Evolutionary conservation across 169 alveolate genomes (phyloP).

Genomic region (Plasmodium vivax): DNA sequence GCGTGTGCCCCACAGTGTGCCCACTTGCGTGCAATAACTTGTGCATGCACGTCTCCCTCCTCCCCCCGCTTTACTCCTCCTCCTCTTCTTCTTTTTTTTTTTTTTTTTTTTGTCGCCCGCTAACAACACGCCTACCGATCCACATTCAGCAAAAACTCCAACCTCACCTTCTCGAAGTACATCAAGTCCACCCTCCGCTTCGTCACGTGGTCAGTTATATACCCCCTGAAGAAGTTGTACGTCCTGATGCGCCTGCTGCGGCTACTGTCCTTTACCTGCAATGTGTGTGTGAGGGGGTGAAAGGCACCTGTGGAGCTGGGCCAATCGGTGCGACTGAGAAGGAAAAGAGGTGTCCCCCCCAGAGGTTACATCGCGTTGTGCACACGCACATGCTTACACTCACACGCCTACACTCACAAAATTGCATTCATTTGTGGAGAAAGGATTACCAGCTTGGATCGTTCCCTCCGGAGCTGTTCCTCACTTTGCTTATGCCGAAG

Average conservation of each 20-base stretch:
- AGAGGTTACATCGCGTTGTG: background rate
- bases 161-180: constrained; percentile 30
- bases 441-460: constrained; percentile 44
- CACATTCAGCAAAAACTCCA: constrained; percentile 24
- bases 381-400: background rate
- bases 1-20: background rate
- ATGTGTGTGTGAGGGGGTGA: background rate
- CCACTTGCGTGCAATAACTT: background rate
- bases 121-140: background rate
- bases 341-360: background rate
- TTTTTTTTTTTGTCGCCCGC: background rate
- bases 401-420: too few relatives aligned
- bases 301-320: background rate
- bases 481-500: constrained; percentile 1
- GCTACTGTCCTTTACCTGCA: constrained; percentile 30
- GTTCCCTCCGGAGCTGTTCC: constrained; percentile 7
- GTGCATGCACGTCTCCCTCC: background rate
- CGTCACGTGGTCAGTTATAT: constrained; percentile 45
- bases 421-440: background rate
- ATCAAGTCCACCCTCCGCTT: constrained; percentile 18
- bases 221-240: constrained; percentile 53
- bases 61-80: background rate
- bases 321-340: background rate
- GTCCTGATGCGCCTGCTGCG: constrained; percentile 58
- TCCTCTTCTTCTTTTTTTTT: background rate